Base-by-base conservation (phyloP, 371 early-diverging fungal genomes). In the Syncephalastrum sp. region DNA sequence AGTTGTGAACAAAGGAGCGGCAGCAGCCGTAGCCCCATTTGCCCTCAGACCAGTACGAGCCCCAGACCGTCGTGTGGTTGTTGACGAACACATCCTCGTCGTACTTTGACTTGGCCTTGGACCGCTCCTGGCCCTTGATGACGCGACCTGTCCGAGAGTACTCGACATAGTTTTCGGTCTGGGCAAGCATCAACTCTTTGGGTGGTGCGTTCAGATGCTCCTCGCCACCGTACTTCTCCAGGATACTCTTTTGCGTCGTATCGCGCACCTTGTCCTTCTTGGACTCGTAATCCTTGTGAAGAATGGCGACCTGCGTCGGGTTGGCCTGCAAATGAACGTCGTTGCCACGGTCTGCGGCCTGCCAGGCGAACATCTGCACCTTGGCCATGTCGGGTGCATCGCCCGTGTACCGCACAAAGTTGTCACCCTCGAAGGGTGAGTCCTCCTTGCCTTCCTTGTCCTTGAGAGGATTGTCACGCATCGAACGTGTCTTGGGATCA, bases 401-500 rank as follows among this genome's bases (percentile, higher is more conserved):
- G 42, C 94, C 95, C 29, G 96, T 84, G 65, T 91, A 91, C 33
- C 96, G 79, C 6, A 90, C 84, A 79, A 95, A 94, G 65, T 97
- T 95, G 68, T 98, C 99, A 42, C 96, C 99, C 7, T 92, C 83
- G 59, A 84, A 93, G 2, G 64, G 63, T 10, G 70, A 70, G 47
- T 80, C 80, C 27, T 75, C 79, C 16, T 86, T 76, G 4, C 29
- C 29, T 27, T 81, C 81, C 49, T 82, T 83, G 23, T 86, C 89
- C 52, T 82, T 79, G 50, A 86, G 71, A 16, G 97, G 97, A 73
- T 96, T 95, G 48, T 95, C 98, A 67, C 96, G 89, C 99, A 98
- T 98, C 3, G 97, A 94, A 45, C 98, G 87, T 7, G 98, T 94
- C 72, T 99, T 99, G 29, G 99, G 99, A 76, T 99, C 97, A 68